phyloP scores from a whole-genome alignment of 2,329 filamentous ascomycete genomes.

The Elsinoe batatas region DNA sequence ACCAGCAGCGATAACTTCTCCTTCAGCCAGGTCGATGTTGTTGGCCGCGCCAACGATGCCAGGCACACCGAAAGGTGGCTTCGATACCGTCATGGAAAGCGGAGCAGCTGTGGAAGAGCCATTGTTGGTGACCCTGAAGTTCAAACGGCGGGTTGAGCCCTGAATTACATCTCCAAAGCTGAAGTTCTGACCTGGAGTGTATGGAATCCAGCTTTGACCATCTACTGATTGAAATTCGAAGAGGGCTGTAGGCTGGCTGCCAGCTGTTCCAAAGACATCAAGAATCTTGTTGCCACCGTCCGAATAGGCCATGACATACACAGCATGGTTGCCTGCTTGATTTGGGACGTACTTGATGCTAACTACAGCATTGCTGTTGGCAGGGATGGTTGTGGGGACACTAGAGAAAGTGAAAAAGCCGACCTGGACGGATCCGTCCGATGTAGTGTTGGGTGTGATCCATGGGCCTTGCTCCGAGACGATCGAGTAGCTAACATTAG shows the following conservation, averaged over 20 bases:
- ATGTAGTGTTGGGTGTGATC: conserved; percentile 28
- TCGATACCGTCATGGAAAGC: conserved; percentile 50
- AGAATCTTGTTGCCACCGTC: conserved; percentile 44
- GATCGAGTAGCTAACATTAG: conserved; percentile 36
- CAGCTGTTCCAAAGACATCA: conserved; percentile 41
- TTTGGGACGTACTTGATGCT: conserved; percentile 41
- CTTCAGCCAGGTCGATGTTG: conserved; percentile 49
- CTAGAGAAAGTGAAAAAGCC: conserved; percentile 42
- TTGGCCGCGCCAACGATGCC: conserved; percentile 47
- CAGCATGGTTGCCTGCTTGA: conserved; percentile 38
- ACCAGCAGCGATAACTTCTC: conserved; percentile 41
- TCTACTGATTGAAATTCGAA: conserved; percentile 48
- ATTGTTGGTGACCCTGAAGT: conserved; percentile 46
- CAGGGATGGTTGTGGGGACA: conserved; percentile 37
- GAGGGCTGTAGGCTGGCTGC: conserved; percentile 39
- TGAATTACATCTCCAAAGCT: conserved; percentile 48
- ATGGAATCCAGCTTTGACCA: conserved; percentile 42
- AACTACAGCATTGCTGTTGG: conserved; percentile 33
- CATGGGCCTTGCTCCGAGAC: conserved; percentile 39
- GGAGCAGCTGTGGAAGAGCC: conserved; percentile 40
- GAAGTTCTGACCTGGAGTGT: conserved; percentile 36
- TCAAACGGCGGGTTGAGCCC: conserved; percentile 39
- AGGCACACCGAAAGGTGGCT: conserved; percentile 48
- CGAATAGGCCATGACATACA: conserved; percentile 40
- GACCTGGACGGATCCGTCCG: conserved; percentile 28